These are phyloP conservation scores for Blastobotrys proliferans DNA, from an alignment of 1,139 yeast genomes.

Conservation along the genomic window DNA sequence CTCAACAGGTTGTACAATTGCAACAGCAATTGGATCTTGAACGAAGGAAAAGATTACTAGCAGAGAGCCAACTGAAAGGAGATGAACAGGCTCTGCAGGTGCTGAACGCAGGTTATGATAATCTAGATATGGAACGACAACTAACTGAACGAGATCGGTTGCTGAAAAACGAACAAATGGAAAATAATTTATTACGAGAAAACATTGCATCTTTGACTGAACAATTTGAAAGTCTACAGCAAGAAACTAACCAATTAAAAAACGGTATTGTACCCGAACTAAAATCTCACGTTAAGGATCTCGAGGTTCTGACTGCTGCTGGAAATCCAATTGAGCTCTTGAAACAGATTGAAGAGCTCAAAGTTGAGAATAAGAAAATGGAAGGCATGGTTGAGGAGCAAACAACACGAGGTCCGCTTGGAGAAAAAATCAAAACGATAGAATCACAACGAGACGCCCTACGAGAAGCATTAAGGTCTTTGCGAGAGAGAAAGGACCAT, in stretches of 20 bases:
- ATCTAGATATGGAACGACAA: conserved; percentile 25
- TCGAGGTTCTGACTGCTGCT: conserved; percentile 30
- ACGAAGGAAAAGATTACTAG: conserved; percentile 32
- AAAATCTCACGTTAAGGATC: conserved; percentile 27
- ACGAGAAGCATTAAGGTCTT: conserved; percentile 38
- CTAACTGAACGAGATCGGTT: conserved; percentile 25
- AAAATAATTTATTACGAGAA: conserved; percentile 22
- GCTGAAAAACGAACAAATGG: conserved; percentile 25
- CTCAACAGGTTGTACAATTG: conserved; percentile 27
- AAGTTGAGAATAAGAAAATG: conserved; percentile 34
- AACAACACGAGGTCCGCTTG: conserved; percentile 33
- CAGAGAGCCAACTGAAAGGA: conserved; percentile 21
- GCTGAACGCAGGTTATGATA: conserved; percentile 16
- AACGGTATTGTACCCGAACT: conserved; percentile 31
- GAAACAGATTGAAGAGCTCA: conserved; percentile 32
- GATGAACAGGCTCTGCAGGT: conserved; percentile 13
- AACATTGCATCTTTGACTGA: conserved; percentile 20
- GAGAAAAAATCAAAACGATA: conserved; percentile 34
- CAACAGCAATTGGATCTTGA: conserved; percentile 32
- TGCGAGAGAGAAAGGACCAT: conserved; percentile 38
- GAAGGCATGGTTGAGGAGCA: conserved; percentile 31
- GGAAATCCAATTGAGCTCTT: conserved; percentile 33
- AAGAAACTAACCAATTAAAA: conserved; percentile 34
- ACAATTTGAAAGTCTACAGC: conserved; percentile 31
- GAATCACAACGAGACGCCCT: conserved; percentile 43